Evolutionary conservation across 768 basidiomycete species (phyloP).

Genomic region (Dentipellis fragilis): DNA sequence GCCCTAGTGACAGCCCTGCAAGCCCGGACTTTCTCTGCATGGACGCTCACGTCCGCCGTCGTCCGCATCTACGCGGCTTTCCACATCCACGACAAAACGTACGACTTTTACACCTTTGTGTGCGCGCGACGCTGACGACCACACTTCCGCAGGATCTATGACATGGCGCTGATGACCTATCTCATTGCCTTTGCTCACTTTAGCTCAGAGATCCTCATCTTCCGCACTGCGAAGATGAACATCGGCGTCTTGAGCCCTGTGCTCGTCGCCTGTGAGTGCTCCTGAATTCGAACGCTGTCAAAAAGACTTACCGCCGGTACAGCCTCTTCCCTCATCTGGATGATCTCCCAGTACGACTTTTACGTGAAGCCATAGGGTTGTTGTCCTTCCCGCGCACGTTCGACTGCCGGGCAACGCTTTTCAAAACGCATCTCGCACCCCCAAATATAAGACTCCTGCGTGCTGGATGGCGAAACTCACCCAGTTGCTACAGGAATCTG

Average conservation of each 20-base stretch:
- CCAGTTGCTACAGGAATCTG: too few species aligned
- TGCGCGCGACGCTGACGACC: neutral
- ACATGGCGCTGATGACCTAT: slow-evolving; percentile 82
- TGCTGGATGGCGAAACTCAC: too few species aligned
- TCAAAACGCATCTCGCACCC: too few species aligned
- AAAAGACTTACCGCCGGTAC: slow-evolving; percentile 2
- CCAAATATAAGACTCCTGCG: too few species aligned
- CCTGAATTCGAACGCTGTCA: neutral
- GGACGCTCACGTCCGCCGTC: slow-evolving; percentile 81
- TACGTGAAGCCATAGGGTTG: slow-evolving; percentile 42
- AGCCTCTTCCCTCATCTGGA: slow-evolving; percentile 75
- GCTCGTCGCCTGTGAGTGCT: slow-evolving; percentile 72
- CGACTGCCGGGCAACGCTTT: too few species aligned
- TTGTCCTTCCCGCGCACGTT: neutral
- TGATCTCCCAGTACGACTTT: slow-evolving; percentile 73
- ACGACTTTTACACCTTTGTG: slow-evolving; percentile 17
- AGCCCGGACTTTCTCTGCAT: slow-evolving; percentile 81
- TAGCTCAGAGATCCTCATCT: slow-evolving; percentile 75
- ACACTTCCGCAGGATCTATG: slow-evolving; percentile 59
- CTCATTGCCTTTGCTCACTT: slow-evolving; percentile 89
- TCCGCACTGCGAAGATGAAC: slow-evolving; percentile 57
- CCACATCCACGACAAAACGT: slow-evolving; percentile 78
- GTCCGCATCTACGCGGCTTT: slow-evolving; percentile 87
- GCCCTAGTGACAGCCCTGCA: slow-evolving; percentile 73
- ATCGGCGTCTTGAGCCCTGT: slow-evolving; percentile 60